Evolutionary conservation across 2,329 filamentous ascomycete species (phyloP).

Genomic region (Cladobotryum protrusum): DNA sequence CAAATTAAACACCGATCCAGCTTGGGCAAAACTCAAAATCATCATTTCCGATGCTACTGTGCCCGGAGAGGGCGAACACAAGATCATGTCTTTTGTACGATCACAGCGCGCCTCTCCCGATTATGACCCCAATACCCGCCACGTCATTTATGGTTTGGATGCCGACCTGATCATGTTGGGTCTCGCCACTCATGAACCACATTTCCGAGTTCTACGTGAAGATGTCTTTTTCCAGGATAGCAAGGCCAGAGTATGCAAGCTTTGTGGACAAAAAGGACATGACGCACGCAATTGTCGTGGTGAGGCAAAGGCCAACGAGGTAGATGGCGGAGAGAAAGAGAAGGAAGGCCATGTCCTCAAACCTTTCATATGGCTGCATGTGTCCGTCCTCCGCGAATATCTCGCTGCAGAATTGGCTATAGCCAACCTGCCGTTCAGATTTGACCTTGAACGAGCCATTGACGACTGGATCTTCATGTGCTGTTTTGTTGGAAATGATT

Average conservation of each 20-base stretch:
- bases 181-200: constrained; percentile 91
- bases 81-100: constrained; percentile 97
- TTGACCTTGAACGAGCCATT: constrained; percentile 87
- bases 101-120: constrained; percentile 86
- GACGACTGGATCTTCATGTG: constrained; percentile 99
- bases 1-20: constrained; percentile 94
- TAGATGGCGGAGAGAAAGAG: constrained; percentile 73
- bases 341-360: constrained; percentile 71
- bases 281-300: constrained; percentile 81
- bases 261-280: constrained; percentile 91
- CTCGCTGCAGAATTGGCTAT: constrained; percentile 83
- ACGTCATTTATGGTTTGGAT: constrained; percentile 97
- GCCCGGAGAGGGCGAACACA: constrained; percentile 96
- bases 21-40: constrained; percentile 92
- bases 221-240: constrained; percentile 92
- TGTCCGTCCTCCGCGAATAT: constrained; percentile 86
- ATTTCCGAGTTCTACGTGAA: constrained; percentile 92
- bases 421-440: constrained; percentile 74
- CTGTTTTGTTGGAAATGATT: constrained; percentile 98
- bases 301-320: constrained; percentile 67
- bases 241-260: constrained; percentile 72
- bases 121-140: constrained; percentile 92
- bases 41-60: constrained; percentile 98
- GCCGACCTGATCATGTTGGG: constrained; percentile 98
- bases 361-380: constrained; percentile 97